Base-by-base conservation (phyloP, 2,329 filamentous ascomycete species). In the Trichophyton verrucosum region DNA sequence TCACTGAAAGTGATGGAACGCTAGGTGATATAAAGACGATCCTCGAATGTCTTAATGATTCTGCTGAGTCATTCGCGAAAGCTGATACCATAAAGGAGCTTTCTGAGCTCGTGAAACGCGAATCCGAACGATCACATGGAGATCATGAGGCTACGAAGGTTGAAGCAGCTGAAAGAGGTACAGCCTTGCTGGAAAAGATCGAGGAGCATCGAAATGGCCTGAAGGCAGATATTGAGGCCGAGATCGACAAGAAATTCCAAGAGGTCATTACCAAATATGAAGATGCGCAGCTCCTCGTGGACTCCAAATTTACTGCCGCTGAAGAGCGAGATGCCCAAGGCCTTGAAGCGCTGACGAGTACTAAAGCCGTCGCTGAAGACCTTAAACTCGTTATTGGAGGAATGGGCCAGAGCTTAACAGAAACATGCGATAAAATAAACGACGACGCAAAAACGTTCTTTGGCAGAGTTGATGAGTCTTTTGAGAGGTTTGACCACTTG, bases 381-480 rank as follows among this genome's bases (percentile, higher is more conserved):
- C 82, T 97, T 62, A 92, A 89, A 72, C 77, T 89, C 7, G 83
- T 95, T 0, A 86, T 96, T 61, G 91, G 95, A 66, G 91, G 89
- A 0, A 85, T 96, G 55, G 89, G 90, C 6, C 84, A 84, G 40
- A 86, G 86, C 5, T 85, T 96, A 60, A 88, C 86, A 0, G 89
- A 95, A 60, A 87, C 88, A 0, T 82, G 91, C 61, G 89, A 95
- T 69, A 92, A 91, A 74, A 87, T 92, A 81, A 85, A 89, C 61
- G 86, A 90, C 68, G 90, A 94, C 51, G 92, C 89, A 6, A 89
- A 89, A 75, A 91, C 88, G 0, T 89, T 96, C 33, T 92, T 95
- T 66, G 83, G 81, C 58, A 86, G 87, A 65, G 87, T 96, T 13
- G 89, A 95, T 60, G 86, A 92, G 55, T 85, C 92, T 3, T 86